Percentiles rank a stretch among this genome's conserved stretches.
Evolutionary conservation across 108 stramenopile genomes (phyloP).

Genomic region (Fragilariopsis cylindrus): DNA sequence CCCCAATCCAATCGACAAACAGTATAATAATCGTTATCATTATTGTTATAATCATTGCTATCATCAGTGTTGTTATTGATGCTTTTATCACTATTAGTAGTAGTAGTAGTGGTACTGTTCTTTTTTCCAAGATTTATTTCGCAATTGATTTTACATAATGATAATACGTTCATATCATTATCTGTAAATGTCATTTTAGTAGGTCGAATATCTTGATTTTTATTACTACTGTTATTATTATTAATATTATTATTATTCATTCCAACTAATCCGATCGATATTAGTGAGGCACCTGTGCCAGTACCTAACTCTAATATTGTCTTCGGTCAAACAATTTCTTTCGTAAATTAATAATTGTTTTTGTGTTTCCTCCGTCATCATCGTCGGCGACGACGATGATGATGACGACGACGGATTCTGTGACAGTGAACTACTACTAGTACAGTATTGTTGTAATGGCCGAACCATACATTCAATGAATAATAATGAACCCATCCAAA

Average conservation of each 20-base stretch:
- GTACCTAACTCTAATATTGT: constrained; percentile 58
- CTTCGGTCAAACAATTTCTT: not conserved
- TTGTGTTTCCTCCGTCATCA: no score
- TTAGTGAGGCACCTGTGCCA: constrained; percentile 65
- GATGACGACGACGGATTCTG: not conserved
- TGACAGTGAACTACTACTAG: not conserved
- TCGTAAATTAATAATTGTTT: constrained; percentile 3
- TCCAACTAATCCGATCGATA: constrained; percentile 30
- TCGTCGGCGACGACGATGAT: no score
- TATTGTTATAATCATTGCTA: not conserved
- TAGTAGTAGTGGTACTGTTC: not conserved
- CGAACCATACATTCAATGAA: constrained; percentile 36
- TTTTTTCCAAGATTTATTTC: constrained; percentile 23
- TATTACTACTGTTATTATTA: not conserved
- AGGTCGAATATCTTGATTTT: not conserved
- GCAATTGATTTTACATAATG: constrained; percentile 58
- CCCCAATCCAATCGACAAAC: not conserved
- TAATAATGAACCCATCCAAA: constrained; percentile 71
- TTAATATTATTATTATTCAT: not conserved
- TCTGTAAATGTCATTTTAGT: constrained; percentile 46
- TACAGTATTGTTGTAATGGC: not conserved
- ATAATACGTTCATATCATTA: constrained; percentile 38
- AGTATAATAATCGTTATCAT: not conserved
- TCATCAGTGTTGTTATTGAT: constrained; percentile 12
- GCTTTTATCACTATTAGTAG: not conserved